These are phyloP conservation scores for Melianthus villosus DNA, from an alignment of 441 rosid genomes.

Conservation along the genomic window DNA sequence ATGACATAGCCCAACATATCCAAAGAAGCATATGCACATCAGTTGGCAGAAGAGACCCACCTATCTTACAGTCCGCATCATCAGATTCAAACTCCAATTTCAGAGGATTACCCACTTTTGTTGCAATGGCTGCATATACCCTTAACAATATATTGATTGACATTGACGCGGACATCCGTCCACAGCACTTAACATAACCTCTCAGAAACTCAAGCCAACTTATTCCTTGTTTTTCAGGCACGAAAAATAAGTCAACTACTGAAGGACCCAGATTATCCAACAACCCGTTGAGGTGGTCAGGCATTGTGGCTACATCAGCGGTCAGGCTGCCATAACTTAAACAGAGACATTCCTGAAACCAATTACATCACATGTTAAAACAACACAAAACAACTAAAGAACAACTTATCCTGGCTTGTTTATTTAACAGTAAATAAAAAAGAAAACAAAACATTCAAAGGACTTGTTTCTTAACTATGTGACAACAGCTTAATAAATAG, in stretches of 20 bases:
- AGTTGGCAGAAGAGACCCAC: constrained; percentile 29
- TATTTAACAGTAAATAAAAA: background rate
- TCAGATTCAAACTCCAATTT: constrained; percentile 48
- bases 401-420: background rate
- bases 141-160: constrained; percentile 40
- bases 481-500: too few species aligned
- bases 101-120: constrained; percentile 28
- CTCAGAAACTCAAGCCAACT: constrained; percentile 56
- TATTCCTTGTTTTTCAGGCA: constrained; percentile 32
- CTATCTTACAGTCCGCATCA: constrained; percentile 47
- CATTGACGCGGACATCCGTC: constrained; percentile 51
- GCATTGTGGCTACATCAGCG: constrained; percentile 21
- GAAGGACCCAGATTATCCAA: constrained; percentile 44
- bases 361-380: background rate
- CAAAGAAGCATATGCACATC: constrained; percentile 46
- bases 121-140: constrained; percentile 19
- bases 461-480: too few species aligned
- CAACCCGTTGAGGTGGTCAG: constrained; percentile 30
- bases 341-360: constrained; percentile 43
- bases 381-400: background rate
- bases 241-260: constrained; percentile 43
- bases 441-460: too few species aligned
- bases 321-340: constrained; percentile 22
- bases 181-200: constrained; percentile 67
- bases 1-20: constrained; percentile 67